Evolutionary conservation across 371 early-diverging fungal genomes (phyloP), one percentile per base, ranked within the genome.

Genomic region (Rhizopus stolonifer): DNA sequence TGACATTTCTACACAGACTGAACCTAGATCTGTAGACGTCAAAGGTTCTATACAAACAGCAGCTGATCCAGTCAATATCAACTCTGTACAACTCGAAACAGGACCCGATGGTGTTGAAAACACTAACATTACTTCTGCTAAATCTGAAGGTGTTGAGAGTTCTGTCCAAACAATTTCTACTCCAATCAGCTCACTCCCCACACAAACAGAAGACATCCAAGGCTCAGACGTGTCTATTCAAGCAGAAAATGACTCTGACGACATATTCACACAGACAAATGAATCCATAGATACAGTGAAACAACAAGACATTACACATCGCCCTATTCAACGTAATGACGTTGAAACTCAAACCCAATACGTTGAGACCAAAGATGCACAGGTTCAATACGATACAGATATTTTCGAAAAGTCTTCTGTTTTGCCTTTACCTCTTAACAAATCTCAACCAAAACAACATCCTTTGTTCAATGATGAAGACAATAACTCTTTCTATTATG

Each of bases 311-410:
- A 23, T 22, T 29, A 42, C 45, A 17, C 31, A 38, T 2, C 25
- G n/a, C 18, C 34, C 17, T 17, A n/a, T 47, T 13, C 23, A 56
- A 18, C 11, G 38, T 17, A 19, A 6, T 34, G 44, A 56, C 31
- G 19, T 9, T 21, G 42, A 42, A 42, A 4, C 15, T 32, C 26
- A 46, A 33, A 18, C 34, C 17, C 7, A 18, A 25, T 2, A 3
- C 13, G 19, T 31, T 23, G 52, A 61, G 24, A 38, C 43, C 11
- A 56, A 46, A 22, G 53, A 61, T 40, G 49, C 42, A 14, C 38
- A 42, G 9, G 53, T 56, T 1, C 61, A 61, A 32, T 52, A 43
- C 42, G 61, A 55, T 31, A 13, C 21, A 10, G 42, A 19, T 8
- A 42, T 42, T 10, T 0, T 21, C 13, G 11, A 42, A 21, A 21